Evolutionary conservation across 2,329 filamentous ascomycete species (phyloP), one percentile per base, ranked within the genome.

Genomic region (Aspergillus sojae): DNA sequence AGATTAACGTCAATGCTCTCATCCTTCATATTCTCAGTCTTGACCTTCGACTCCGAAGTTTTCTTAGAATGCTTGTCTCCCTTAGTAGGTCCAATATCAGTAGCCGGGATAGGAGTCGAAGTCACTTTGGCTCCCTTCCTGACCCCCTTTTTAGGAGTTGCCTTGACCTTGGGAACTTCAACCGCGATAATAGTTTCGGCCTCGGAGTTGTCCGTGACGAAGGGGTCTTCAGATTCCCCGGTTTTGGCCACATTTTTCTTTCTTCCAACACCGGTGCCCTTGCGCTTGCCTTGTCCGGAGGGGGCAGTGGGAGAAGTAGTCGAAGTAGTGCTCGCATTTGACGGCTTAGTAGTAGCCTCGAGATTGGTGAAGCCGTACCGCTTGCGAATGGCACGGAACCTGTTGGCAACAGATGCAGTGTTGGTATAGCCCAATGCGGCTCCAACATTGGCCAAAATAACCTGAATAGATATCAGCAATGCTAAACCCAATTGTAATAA

Each of bases 391-490:
- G 55, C 28, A 23, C 71, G 63, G 34, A 73, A 70, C 14, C 74
- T 69, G 57, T 77, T 77, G 1, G 64, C 69, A 7, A 70, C 71
- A 0, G 72, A 75, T 7, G 55, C 62, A 14, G 67, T 61, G 57
- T 76, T 76, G 58, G 59, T 69, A 60, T 77, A 76, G 1, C 65
- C 67, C 9, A 77, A 41, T 0, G 66, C 65, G 11, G 61, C 52
- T 9, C 70, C 72, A 14, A 76, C 72, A 1, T 65, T 66, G 19
- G 36, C 41, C 26, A 75, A 63, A 36, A 75, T 72, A 21, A 77
- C 67, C 75, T 76, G 50, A 4, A 21, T 0, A 19, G 41, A n/a
- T 45, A 30, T 64, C 30, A 53, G 60, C 39, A 32, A 39, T 19
- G 19, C 11, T 36, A 34, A 21, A 10, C 53, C 28, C 14, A 19